phyloP scores from a whole-genome alignment of 768 basidiomycete species.

The Phanerochaete sordida region DNA sequence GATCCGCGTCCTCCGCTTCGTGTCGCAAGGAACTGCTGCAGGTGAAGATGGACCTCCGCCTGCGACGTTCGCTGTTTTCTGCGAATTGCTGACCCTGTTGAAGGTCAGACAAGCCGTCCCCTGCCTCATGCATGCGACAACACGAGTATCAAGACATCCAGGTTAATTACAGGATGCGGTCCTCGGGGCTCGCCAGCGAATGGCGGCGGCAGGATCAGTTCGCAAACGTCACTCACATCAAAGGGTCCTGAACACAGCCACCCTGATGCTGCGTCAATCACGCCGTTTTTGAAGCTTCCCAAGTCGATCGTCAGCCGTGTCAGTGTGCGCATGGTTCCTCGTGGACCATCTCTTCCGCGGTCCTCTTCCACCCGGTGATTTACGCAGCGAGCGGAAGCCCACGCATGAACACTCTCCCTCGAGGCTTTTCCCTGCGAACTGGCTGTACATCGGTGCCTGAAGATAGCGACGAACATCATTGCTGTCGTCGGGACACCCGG shows the following conservation, averaged over 20 bases:
- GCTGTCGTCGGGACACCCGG: not conserved
- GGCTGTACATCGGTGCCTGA: conserved; percentile 4
- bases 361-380: not conserved
- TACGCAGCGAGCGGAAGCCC: not conserved
- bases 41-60: not conserved
- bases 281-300: not conserved
- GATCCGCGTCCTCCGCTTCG: not conserved
- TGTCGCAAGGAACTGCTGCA: not conserved
- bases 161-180: not conserved
- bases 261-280: conserved; percentile 6
- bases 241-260: conserved; percentile 5
- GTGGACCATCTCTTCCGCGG: not conserved
- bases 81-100: not conserved
- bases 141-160: not conserved
- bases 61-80: not conserved
- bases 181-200: not conserved
- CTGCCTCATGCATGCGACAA: not conserved
- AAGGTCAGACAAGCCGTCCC: not conserved
- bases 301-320: conserved; percentile 3
- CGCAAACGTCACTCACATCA: conserved; percentile 3
- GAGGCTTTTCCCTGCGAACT: not conserved
- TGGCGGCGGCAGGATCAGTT: not conserved
- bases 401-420: not conserved
- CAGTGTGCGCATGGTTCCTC: not conserved
- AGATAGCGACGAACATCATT: conserved; percentile 3